Base-by-base conservation (phyloP, 768 basidiomycete genomes). In the Kwoniella europaea region DNA sequence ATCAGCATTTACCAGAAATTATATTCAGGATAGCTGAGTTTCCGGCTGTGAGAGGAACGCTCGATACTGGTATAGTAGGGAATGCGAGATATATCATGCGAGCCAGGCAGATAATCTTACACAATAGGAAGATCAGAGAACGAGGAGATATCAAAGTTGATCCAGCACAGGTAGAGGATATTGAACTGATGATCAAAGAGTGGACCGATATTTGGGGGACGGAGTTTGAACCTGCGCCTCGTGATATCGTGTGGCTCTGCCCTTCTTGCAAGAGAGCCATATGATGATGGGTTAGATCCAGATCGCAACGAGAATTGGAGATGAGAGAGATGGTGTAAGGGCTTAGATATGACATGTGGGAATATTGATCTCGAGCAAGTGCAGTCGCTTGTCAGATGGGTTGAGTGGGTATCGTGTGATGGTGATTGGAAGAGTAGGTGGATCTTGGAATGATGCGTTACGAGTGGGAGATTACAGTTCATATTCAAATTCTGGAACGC, bases 61-160 rank as follows among this genome's bases (percentile, higher is more conserved):
- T 13, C 16, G 65, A 54, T 9, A 53, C 55, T 6, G 74, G 74
- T 4, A 70, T 77, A 6, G 74, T 75, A 1, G 76, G 76, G 0
- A 71, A 71, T 54, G 66, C 69, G 2, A 56, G 60, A n/a, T 46
- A 44, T 22, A 63, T 77, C n/a, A 35, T 77, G 0, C 13, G 46
- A 41, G 76, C 76, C 0, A 68, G 76, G 50, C 64, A 73, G 18
- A 64, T 77, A 22, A 29, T 75, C 15, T 10, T 29, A 15, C n/a
- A 27, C 10, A 70, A 65, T 42, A 42, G 55, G 22, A 52, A 50
- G 56, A 52, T 44, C 9, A 57, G 52, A 63, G 43, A 13, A 41
- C 24, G 57, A 52, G 22, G 12, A 64, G 35, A 35, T 35, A 9
- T 35, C 35, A 35, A 29, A 27, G 15, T 44, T 15, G 61, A 68